Percentiles rank a stretch among this genome's conserved stretches.
phyloP scores from a whole-genome alignment of 2,329 filamentous ascomycete genomes.

The Botrytis tulipae region DNA sequence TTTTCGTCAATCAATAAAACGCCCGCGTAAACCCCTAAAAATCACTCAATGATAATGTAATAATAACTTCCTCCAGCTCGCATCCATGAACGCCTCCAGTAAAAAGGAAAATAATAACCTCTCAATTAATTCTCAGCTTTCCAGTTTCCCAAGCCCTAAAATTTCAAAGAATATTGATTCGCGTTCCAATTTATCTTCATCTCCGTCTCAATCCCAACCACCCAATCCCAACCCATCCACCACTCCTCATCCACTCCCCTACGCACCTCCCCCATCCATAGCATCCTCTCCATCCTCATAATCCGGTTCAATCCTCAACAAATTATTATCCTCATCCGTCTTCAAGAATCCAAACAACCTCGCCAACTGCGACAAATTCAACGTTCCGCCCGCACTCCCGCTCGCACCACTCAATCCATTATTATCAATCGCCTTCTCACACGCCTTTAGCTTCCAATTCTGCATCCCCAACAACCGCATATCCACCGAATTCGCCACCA shows the following conservation, averaged over 20 bases:
- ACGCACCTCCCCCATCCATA: neutral
- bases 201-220: neutral
- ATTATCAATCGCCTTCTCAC: constrained; percentile 39
- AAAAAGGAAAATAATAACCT: neutral
- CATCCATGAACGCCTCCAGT: neutral
- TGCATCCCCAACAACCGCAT: constrained; percentile 56
- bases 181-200: neutral
- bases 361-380: constrained; percentile 43
- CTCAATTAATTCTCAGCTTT: neutral
- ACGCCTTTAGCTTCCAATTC: constrained; percentile 49
- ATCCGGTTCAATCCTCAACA: constrained; percentile 30
- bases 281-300: constrained; percentile 27
- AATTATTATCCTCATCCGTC: constrained; percentile 41
- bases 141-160: neutral
- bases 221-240: neutral
- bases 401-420: constrained; percentile 11
- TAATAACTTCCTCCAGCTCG: neutral
- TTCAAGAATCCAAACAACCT: constrained; percentile 46
- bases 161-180: neutral
- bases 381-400: constrained; percentile 25
- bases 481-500: constrained; percentile 58
- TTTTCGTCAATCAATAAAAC: neutral
- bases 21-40: neutral
- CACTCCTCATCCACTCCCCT: neutral
- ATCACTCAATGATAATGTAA: neutral